Conservation (phyloP, 495 filamentous ascomycete genomes). For the Acidomyces sp. region DNA sequence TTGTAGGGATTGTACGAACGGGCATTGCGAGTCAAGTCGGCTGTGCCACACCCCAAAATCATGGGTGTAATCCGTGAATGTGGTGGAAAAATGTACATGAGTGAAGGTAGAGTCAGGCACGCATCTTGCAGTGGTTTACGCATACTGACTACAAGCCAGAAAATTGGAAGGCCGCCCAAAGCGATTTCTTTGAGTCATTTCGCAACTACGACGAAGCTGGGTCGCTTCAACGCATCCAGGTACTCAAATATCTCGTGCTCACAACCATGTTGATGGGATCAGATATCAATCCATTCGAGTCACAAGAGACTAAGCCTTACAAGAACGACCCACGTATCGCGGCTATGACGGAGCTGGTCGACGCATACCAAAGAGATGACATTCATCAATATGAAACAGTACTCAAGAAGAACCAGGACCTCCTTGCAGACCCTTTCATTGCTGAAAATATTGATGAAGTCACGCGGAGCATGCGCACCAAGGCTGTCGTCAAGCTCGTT, state of each 20-base stretch:
- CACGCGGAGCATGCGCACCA: slow-evolving; percentile 94
- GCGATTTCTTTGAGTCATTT: slow-evolving; percentile 97
- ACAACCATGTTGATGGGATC: slow-evolving; percentile 98
- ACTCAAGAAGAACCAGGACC: slow-evolving; percentile 74
- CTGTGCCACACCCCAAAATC: slow-evolving; percentile 94
- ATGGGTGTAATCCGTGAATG: slow-evolving; percentile 99
- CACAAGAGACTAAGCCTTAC: slow-evolving; percentile 98
- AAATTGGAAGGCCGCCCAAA: slow-evolving; percentile 95
- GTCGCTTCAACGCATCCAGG: slow-evolving; percentile 88
- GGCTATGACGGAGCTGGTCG: slow-evolving; percentile 92
- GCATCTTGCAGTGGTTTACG: slow-evolving; percentile 2
- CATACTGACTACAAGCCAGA: slow-evolving; percentile 36
- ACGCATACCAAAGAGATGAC: slow-evolving; percentile 92
- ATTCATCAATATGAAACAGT: slow-evolving; percentile 83
- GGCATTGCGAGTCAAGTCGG: slow-evolving; percentile 79
- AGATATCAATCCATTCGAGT: slow-evolving; percentile 99
- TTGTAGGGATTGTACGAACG: slow-evolving; percentile 64
- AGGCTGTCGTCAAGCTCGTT: slow-evolving; percentile 84
- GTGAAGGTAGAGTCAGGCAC: slow-evolving; percentile 44
- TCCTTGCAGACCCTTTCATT: slow-evolving; percentile 87
- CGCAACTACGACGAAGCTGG: slow-evolving; percentile 98
- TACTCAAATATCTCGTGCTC: slow-evolving; percentile 91
- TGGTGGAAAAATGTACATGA: slow-evolving; percentile 99
- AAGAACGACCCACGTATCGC: slow-evolving; percentile 87
- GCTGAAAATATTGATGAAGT: slow-evolving; percentile 99